Evolutionary conservation across 2,329 filamentous ascomycete genomes (phyloP).

Genomic region (Elsinoe necatrix): DNA sequence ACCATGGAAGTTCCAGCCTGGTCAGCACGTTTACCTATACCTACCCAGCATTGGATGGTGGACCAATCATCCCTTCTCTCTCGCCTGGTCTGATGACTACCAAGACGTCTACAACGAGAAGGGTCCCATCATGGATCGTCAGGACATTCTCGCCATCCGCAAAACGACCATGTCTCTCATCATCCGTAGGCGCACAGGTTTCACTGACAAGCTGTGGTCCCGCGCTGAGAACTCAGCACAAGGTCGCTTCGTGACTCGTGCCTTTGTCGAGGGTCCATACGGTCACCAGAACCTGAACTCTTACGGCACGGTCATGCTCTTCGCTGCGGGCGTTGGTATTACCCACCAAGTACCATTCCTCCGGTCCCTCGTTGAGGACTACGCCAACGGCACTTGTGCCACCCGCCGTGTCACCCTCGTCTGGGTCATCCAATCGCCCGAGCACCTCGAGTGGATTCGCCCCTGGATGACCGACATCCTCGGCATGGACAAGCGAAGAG

Average conservation of each 20-base stretch:
- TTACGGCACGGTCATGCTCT: conserved; percentile 83
- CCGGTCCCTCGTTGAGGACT: conserved; percentile 50
- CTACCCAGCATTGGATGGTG: conserved; percentile 62
- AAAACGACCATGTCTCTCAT: conserved; percentile 64
- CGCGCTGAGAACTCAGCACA: conserved; percentile 50
- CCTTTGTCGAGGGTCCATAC: conserved; percentile 85
- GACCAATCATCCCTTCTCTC: conserved; percentile 72
- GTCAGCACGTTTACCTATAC: conserved; percentile 73
- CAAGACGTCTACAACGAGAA: conserved; percentile 35
- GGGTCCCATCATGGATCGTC: conserved; percentile 39
- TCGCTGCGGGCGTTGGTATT: conserved; percentile 89
- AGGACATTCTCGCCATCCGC: conserved; percentile 44
- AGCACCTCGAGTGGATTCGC: conserved; percentile 86
- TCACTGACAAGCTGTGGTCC: conserved; percentile 74
- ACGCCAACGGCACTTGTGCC: conserved; percentile 64
- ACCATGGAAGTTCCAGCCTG: conserved; percentile 66
- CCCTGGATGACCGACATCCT: conserved; percentile 86
- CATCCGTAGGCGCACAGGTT: conserved; percentile 77
- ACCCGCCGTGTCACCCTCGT: conserved; percentile 74
- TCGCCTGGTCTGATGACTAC: conserved; percentile 66
- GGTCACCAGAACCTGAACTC: conserved; percentile 72
- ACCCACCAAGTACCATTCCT: conserved; percentile 90
- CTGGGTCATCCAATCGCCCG: conserved; percentile 85
- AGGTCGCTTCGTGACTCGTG: conserved; percentile 54
- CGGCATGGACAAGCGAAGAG: conserved; percentile 67